Evolutionary conservation across 2,329 filamentous ascomycete genomes (phyloP).

Genomic region (Fusarium sp.): DNA sequence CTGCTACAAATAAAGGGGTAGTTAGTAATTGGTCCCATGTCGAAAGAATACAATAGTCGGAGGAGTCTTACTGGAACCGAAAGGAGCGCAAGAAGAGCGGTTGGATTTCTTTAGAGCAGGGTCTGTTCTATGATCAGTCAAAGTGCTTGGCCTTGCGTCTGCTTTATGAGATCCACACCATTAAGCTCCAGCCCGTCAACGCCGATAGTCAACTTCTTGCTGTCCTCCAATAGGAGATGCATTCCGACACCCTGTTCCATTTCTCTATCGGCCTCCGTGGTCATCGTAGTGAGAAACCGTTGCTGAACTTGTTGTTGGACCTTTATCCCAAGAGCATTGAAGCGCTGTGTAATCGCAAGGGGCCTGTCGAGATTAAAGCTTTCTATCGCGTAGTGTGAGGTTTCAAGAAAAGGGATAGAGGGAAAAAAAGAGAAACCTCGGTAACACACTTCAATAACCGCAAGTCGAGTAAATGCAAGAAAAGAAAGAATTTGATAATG

Average conservation of each 20-base stretch:
- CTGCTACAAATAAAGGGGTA: conserved; percentile 29
- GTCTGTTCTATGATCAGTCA: conserved; percentile 40
- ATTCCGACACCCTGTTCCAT: conserved; percentile 46
- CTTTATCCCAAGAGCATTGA: not conserved
- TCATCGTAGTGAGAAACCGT: not conserved
- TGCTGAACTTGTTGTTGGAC: not conserved
- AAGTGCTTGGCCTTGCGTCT: not conserved
- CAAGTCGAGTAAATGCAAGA: not conserved
- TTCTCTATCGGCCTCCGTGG: conserved; percentile 25
- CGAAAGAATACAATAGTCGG: not conserved
- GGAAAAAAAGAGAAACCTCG: conserved; percentile 11
- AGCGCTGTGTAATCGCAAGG: conserved; percentile 6
- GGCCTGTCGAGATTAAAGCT: conserved; percentile 11
- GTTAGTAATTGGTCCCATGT: conserved; percentile 12
- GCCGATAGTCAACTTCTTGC: conserved; percentile 51
- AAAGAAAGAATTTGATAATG: conserved; percentile 6
- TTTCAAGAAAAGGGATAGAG: not conserved
- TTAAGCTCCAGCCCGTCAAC: conserved; percentile 50
- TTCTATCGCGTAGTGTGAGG: not conserved
- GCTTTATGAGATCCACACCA: conserved; percentile 49
- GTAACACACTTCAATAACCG: not conserved
- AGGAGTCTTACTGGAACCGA: conserved; percentile 34
- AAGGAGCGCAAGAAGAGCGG: conserved; percentile 43
- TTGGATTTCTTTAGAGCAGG: conserved; percentile 37
- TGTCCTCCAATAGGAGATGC: conserved; percentile 49